phyloP scores from a whole-genome alignment of 148 eudicot genomes.

The Tetragonia tetragonoides region DNA sequence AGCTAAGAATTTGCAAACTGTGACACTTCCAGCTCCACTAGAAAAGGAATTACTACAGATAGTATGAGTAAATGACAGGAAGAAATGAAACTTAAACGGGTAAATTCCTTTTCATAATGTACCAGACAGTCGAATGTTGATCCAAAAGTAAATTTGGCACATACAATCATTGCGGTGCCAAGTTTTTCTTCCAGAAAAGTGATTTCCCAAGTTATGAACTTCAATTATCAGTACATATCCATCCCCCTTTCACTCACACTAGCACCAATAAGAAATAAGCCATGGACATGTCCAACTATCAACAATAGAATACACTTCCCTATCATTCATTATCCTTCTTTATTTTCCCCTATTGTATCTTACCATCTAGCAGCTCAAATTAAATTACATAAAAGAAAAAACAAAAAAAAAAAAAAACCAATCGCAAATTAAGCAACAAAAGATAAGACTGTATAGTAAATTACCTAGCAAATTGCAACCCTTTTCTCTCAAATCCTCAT shows the following conservation, averaged over 20 bases:
- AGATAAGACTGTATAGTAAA: background rate
- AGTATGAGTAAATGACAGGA: too few relatives aligned
- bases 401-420: background rate
- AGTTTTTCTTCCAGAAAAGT: background rate
- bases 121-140: too few relatives aligned
- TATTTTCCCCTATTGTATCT: background rate
- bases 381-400: background rate
- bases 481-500: slow-evolving; percentile 59
- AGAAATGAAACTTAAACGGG: too few relatives aligned
- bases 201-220: background rate
- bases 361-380: background rate
- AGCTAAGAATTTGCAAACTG: background rate
- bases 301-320: background rate
- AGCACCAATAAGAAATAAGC: background rate
- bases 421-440: background rate
- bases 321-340: background rate
- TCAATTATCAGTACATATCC: background rate
- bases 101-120: too few relatives aligned
- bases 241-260: background rate
- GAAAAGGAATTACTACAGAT: too few relatives aligned
- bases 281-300: background rate
- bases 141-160: background rate
- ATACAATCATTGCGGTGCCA: background rate
- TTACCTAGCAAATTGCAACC: slow-evolving; percentile 88
- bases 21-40: background rate